Percentiles rank a stretch among this genome's conserved stretches.
These are phyloP conservation scores for Ustilago xerochloae DNA, from an alignment of 1,284 basidiomycete species.

Conservation along the genomic window DNA sequence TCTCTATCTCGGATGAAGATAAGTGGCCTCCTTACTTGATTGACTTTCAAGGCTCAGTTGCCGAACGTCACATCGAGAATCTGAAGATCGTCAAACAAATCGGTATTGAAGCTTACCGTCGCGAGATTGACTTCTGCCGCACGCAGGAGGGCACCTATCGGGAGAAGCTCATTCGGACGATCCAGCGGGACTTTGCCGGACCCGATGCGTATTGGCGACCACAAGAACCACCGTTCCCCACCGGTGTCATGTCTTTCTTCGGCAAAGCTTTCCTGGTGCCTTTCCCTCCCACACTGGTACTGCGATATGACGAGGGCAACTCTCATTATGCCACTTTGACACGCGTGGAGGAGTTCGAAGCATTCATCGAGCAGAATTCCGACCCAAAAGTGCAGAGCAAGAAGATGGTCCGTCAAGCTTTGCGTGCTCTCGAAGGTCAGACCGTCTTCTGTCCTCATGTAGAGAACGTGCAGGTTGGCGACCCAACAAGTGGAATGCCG, in stretches of 20 bases:
- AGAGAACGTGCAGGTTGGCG: constrained; percentile 72
- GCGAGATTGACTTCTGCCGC: constrained; percentile 40
- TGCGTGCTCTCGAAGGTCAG: constrained; percentile 78
- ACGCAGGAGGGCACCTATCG: constrained; percentile 28
- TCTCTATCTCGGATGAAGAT: constrained; percentile 73
- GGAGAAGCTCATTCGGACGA: constrained; percentile 42
- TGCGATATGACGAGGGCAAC: constrained; percentile 76
- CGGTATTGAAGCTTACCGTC: constrained; percentile 38
- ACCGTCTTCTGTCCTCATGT: constrained; percentile 76
- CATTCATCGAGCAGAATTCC: constrained; percentile 77
- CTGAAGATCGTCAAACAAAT: constrained; percentile 74
- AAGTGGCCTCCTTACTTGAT: constrained; percentile 80
- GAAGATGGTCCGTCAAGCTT: constrained; percentile 76
- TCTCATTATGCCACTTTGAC: constrained; percentile 71
- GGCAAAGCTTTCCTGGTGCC: constrained; percentile 79
- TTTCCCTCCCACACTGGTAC: constrained; percentile 77
- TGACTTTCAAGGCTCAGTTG: constrained; percentile 76
- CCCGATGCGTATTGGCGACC: constrained; percentile 60
- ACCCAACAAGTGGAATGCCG: constrained; percentile 22
- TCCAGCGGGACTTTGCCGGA: constrained; percentile 57
- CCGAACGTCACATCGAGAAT: constrained; percentile 82
- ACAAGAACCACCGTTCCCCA: constrained; percentile 42
- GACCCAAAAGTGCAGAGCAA: constrained; percentile 72
- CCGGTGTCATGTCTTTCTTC: constrained; percentile 55
- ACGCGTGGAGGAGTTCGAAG: constrained; percentile 73